Base-by-base conservation (phyloP, 2,329 filamentous ascomycete genomes). In the Phoma sp. region DNA sequence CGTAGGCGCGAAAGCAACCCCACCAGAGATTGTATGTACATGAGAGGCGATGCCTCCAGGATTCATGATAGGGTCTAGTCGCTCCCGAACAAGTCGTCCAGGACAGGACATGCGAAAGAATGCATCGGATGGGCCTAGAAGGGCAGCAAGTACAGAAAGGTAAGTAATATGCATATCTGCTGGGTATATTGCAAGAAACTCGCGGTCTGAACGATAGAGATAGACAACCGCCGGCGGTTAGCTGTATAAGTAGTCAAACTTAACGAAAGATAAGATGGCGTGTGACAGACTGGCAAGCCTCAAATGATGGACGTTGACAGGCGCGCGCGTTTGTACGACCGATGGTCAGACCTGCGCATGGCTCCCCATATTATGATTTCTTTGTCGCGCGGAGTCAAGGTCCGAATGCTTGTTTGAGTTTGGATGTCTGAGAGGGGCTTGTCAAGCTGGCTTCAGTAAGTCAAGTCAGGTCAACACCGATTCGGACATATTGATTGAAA, bases 1-100 rank as follows among this genome's bases (percentile, higher is more conserved):
- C 48, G 75, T 80, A 61, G 85, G 77, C 60, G 82, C 79, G 67
- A 92, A 92, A 63, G 80, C 86, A 74, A 85, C 89, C 54, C 87
- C 89, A 38, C 88, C 89, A 76, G 88, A 84, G 63, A 92, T 82
- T 47, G 83, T 85, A 77, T 93, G 90, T 24, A 89, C 83, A 73
- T 93, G 90, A 41, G 74, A 69, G 2, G 86, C 82, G 13, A 83
- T 69, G 10, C 63, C 56, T 19, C 88, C 88, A 13, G 88, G 88
- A 55, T 71, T 81, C 58, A 92, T 79, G 60, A 92, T 87, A 51
- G 90, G 89, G 65, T 93, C 90, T 38, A 84, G 74, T 38, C 83
- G 84, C 68, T 85, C 65, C n/a, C 65, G 52, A n/a, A 62, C 64
- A 33, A 70, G 43, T n/a, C 67, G 59, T 19, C 64, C 64, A 29